Conservation (phyloP, 1,284 basidiomycete species). For the Apiotrichum siamense region DNA sequence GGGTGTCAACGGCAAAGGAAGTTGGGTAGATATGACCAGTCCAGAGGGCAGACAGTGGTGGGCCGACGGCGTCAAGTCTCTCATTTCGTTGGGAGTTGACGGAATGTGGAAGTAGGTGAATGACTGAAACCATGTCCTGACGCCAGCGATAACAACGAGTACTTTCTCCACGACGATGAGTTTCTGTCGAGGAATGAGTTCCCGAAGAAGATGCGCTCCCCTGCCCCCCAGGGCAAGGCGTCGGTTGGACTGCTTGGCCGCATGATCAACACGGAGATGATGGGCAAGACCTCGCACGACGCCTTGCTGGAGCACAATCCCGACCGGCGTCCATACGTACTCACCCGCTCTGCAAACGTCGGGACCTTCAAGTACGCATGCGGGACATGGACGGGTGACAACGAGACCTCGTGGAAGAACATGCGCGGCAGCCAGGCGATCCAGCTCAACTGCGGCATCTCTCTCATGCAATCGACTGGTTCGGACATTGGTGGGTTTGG, state of each 20-base stretch:
- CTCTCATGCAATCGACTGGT: conserved; percentile 39
- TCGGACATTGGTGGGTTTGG: conserved; percentile 49
- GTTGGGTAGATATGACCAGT: conserved; percentile 49
- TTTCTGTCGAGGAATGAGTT: conserved; percentile 33
- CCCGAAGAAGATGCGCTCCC: conserved; percentile 18
- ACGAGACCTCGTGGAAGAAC: conserved; percentile 47
- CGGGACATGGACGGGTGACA: conserved; percentile 49
- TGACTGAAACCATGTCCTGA: conserved; percentile 2
- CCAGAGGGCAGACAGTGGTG: conserved; percentile 47
- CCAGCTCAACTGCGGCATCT: conserved; percentile 45
- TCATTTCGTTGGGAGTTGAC: conserved; percentile 47
- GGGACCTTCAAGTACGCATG: conserved; percentile 48
- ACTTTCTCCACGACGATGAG: conserved; percentile 45
- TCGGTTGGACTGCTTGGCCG: conserved; percentile 45
- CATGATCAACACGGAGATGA: conserved; percentile 48
- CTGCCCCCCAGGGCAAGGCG: conserved; percentile 20
- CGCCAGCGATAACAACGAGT: conserved; percentile 49
- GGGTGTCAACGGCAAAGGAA: conserved; percentile 44
- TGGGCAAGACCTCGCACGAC: conserved; percentile 44
- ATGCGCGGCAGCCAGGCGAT: conserved; percentile 45
- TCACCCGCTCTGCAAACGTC: conserved; percentile 49
- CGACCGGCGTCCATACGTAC: conserved; percentile 43
- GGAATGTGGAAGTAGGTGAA: conserved; percentile 47
- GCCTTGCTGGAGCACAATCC: conserved; percentile 34
- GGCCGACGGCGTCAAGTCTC: conserved; percentile 42